Base-by-base conservation (phyloP, 1,139 yeast species). In the Hansenula lynferdii region DNA sequence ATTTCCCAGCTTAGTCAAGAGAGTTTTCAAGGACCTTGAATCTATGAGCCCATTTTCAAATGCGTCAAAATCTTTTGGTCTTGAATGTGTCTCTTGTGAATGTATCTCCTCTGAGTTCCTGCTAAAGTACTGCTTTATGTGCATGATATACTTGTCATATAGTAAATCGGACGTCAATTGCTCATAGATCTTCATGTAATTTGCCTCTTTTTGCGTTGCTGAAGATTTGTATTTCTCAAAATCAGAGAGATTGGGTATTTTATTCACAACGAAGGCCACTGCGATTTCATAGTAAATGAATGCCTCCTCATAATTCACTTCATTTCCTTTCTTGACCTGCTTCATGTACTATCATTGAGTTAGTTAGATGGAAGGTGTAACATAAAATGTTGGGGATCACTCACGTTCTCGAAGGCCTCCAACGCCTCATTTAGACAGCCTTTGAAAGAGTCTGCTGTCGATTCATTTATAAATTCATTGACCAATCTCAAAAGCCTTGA, bases 261-360 rank as follows among this genome's bases (percentile, higher is more conserved):
- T 51, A 14, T 49, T 47, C 14, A 50, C 42, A 18, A 58, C 44
- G 2, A 58, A 45, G 24, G 40, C 49, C 21, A 52, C 56, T n/a
- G 62, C 54, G 21, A 58, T 57, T 32, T 53, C 53, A 45, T 58
- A 62, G 39, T 60, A 60, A 15, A 60, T 50, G 35, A 52, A 62
- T 11, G 64, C 60, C 14, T 56, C 46, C 42, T 61, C 64, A 40
- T 53, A 53, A 21, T 49, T 44, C 8, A 23, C 17, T 14, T 27
- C 16, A 6, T 16, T 18, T 22, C 19, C 15, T 5, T 24, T 35
- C 4, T 28, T 15, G 4, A 28, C 28, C 16, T 38, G 36, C 9
- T 24, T 31, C 4, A 16, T 26, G 20, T 30, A 21, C 39, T 36
- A n/a, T 11, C 4, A 15, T 8, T n/a, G 9, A 9, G 21, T 20